phyloP scores from a whole-genome alignment of 2,329 filamentous ascomycete species.

The Cladobotryum mycophilum region DNA sequence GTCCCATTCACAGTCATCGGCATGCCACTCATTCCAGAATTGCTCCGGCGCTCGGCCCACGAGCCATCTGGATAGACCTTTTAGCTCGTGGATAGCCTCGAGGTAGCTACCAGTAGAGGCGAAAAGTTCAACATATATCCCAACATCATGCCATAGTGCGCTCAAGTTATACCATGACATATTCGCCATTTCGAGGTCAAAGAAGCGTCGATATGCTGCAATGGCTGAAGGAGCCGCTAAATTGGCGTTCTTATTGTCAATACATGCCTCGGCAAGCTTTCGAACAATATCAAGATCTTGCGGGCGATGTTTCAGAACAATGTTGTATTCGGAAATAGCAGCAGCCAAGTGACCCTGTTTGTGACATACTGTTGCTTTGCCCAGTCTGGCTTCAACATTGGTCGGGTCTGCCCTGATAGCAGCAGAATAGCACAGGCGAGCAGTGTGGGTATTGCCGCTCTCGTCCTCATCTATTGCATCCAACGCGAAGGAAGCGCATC shows the following conservation, averaged over 20 bases:
- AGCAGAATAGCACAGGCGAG: slow-evolving; percentile 52
- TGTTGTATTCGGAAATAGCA: slow-evolving; percentile 52
- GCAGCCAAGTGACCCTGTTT: slow-evolving; percentile 47
- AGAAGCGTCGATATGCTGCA: slow-evolving; percentile 42
- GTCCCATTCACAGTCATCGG: slow-evolving; percentile 90
- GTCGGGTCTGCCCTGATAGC: slow-evolving; percentile 53
- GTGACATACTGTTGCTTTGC: slow-evolving; percentile 53
- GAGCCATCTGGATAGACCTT: slow-evolving; percentile 72
- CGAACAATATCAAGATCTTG: slow-evolving; percentile 50
- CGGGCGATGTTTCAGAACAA: slow-evolving; percentile 45
- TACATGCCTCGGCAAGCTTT: slow-evolving; percentile 50
- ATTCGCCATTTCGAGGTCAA: slow-evolving; percentile 35
- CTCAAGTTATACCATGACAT: slow-evolving; percentile 27
- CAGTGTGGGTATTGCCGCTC: slow-evolving; percentile 44
- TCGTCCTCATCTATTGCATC: slow-evolving; percentile 43
- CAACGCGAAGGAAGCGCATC: slow-evolving; percentile 51
- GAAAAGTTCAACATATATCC: slow-evolving; percentile 78
- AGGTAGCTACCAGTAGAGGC: slow-evolving; percentile 56
- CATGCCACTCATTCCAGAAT: slow-evolving; percentile 67
- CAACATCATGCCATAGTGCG: slow-evolving; percentile 72
- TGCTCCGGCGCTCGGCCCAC: slow-evolving; percentile 66
- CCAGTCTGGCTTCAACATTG: slow-evolving; percentile 51
- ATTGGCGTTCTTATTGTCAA: slow-evolving; percentile 44
- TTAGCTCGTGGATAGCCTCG: slow-evolving; percentile 64
- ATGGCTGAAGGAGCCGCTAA: slow-evolving; percentile 34